phyloP scores from a whole-genome alignment of 768 basidiomycete genomes.

The Boletus tomentosulus region DNA sequence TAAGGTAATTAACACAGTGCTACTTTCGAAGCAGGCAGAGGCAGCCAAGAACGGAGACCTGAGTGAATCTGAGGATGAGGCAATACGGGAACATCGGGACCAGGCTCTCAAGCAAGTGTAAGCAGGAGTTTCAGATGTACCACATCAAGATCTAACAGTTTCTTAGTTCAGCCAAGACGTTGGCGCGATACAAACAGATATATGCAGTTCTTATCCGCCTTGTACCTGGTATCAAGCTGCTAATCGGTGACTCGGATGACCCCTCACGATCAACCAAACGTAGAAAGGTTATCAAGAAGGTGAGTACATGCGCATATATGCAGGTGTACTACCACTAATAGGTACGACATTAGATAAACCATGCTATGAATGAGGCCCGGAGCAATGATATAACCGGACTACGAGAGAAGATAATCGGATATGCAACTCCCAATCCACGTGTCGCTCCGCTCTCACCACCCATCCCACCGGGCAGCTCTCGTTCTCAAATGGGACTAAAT shows the following conservation, averaged over 20 bases:
- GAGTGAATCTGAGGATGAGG: background rate
- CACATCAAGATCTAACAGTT: background rate
- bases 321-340: background rate
- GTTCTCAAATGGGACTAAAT: constrained; percentile 1
- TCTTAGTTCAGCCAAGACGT: background rate
- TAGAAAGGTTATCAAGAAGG: background rate
- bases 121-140: background rate
- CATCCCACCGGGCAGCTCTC: background rate
- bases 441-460: background rate
- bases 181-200: background rate
- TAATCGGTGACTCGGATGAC: background rate
- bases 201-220: background rate
- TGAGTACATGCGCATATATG: constrained; percentile 1
- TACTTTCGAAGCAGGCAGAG: background rate
- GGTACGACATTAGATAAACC: background rate
- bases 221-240: background rate
- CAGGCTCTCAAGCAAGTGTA: background rate
- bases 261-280: background rate
- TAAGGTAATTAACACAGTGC: background rate
- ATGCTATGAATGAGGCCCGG: background rate
- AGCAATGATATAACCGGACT: background rate
- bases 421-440: background rate
- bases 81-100: background rate
- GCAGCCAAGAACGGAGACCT: too few species aligned
- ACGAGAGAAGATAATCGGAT: background rate